Conservation (phyloP, 768 basidiomycete species). For the Tephrocybe sp. region DNA sequence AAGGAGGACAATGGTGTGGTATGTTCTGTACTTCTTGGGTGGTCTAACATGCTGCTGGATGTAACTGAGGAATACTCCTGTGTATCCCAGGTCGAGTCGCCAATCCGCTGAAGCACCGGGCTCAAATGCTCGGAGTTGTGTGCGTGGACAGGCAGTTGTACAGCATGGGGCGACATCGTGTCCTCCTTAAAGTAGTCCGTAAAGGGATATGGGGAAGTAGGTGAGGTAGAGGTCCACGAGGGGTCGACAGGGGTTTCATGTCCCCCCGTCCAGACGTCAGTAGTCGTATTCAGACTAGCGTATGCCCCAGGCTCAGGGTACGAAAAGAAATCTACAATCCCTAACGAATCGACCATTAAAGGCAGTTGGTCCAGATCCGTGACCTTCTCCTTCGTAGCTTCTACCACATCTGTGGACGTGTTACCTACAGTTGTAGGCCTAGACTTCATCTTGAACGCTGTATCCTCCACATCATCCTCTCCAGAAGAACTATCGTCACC, state of each 20-base stretch:
- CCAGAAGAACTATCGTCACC: slow-evolving; percentile 70
- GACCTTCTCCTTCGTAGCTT: no score
- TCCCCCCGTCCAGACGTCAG: slow-evolving; percentile 37
- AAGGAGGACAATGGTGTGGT: no score
- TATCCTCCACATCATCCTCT: slow-evolving; percentile 41
- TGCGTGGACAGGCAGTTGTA: slow-evolving; percentile 30
- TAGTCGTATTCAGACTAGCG: slow-evolving; percentile 30
- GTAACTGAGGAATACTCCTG: slow-evolving; percentile 84
- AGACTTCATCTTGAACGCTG: slow-evolving; percentile 27
- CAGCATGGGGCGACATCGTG: slow-evolving; percentile 22
- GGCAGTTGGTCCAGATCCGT: no score
- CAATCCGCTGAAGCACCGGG: slow-evolving; percentile 39
- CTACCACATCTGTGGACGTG: no score
- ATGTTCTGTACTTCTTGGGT: no score
- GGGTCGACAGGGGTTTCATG: slow-evolving; percentile 64
- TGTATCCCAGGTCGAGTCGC: slow-evolving; percentile 82
- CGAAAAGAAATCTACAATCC: no score
- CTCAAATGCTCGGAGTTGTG: slow-evolving; percentile 31
- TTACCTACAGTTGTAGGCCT: no score
- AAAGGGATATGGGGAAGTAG: slow-evolving; percentile 66
- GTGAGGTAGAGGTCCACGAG: slow-evolving; percentile 48
- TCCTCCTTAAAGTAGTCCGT: slow-evolving; percentile 52
- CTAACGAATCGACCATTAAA: no score
- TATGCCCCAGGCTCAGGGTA: no score
- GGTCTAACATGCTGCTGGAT: slow-evolving; percentile 43